Base-by-base conservation (phyloP, 192 early-diverging fungal species). In the Coemansia reversa region DNA sequence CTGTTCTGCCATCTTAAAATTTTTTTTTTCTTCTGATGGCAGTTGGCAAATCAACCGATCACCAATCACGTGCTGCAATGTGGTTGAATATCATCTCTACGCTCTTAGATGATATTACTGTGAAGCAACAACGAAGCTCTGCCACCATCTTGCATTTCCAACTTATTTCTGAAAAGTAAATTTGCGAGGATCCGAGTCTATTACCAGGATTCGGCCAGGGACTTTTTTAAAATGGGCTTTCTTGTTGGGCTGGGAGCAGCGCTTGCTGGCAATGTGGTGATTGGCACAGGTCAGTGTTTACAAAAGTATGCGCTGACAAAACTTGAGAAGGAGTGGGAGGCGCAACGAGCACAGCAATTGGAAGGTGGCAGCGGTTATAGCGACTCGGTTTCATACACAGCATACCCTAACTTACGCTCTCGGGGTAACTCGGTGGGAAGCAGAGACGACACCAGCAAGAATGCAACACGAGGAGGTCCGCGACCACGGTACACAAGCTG, bases 241-340 rank as follows among this genome's bases (percentile, higher is more conserved):
- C n/a, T 82, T 23, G 55, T 76, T 18, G 79, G 79, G 32, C 62
- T 82, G 18, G 24, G 55, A 1, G 79, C 79, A 24, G 74, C 79
- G 8, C 22, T 82, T 14, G 48, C 65, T 57, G 79, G 79, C 51
- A 82, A 82, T 27, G 66, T 76, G 47, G 79, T 82, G 5, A 82
- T 82, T 60, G 79, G 79, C 49, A 55, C 68, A 8, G 79, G 74
- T 16, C 79, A 82, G 56, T 82, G 79, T 56, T 20, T 82, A 65
- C 79, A 82, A 62, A 82, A 82, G 52, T 68, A 70, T 51, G 79
- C 70, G 51, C 62, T 82, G 32, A 82, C 76, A 32, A 25, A 22
- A 47, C 67, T 82, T 51, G 65, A 76, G 64, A 67, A 66, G 58
- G 69, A 74, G 54, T 70, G 61, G 63, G 70, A 79, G n/a, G 23